Percentiles rank a stretch among this genome's conserved stretches.
Conservation (phyloP, 2,329 filamentous ascomycete genomes). For the Aspergillus sp. region DNA sequence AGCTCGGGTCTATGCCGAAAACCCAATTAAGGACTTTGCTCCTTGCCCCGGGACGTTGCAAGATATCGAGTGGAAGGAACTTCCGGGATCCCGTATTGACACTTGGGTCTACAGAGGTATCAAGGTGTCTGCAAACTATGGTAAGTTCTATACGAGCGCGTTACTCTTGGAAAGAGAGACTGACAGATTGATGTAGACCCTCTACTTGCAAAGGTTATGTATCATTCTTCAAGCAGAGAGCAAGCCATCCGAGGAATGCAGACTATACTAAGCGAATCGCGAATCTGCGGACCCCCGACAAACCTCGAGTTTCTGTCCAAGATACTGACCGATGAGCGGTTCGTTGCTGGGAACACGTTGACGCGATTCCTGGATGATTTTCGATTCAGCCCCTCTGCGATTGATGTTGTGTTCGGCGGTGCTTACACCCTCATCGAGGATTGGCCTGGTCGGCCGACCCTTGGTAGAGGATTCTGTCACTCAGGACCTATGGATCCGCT, state of each 20-base stretch:
- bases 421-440: constrained; percentile 54
- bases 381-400: constrained; percentile 41
- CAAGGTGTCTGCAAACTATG: constrained; percentile 50
- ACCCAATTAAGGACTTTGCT: constrained; percentile 50
- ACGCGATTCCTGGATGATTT: constrained; percentile 51
- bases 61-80: constrained; percentile 47
- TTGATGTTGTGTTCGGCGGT: constrained; percentile 50
- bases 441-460: constrained; percentile 47
- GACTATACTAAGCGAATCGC: constrained; percentile 37
- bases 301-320: constrained; percentile 50
- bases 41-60: constrained; percentile 54
- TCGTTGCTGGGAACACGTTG: constrained; percentile 45
- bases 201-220: constrained; percentile 52
- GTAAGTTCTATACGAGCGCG: constrained; percentile 18
- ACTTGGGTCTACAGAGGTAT: constrained; percentile 56
- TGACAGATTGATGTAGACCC: constrained; percentile 33
- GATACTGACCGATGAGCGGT: constrained; percentile 42
- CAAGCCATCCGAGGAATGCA: constrained; percentile 40
- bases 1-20: constrained; percentile 50
- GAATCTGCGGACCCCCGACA: constrained; percentile 47
- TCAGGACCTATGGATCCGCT: constrained; percentile 55
- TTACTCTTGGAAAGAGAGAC: background rate
- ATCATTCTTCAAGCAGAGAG: constrained; percentile 37
- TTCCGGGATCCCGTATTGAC: constrained; percentile 48
- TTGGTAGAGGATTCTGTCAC: constrained; percentile 52